phyloP scores from a whole-genome alignment of 1,139 yeast species.

The Pichia norvegensis region DNA sequence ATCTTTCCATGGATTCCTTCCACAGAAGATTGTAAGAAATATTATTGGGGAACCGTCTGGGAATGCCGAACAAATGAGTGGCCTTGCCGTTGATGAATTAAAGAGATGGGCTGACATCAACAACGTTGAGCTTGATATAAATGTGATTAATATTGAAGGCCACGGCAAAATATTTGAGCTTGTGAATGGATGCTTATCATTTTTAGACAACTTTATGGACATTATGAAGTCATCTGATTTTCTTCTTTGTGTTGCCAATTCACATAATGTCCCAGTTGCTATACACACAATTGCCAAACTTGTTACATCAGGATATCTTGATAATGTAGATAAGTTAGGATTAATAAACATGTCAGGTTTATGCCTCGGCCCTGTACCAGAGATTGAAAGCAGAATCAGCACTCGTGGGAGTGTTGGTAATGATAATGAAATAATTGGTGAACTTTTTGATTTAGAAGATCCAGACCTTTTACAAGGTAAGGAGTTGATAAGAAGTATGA shows the following conservation, averaged over 20 bases:
- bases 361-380: conserved; percentile 38
- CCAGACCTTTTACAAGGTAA: conserved; percentile 31
- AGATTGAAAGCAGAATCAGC: conserved; percentile 39
- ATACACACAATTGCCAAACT: conserved; percentile 36
- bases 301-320: conserved; percentile 21
- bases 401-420: conserved; percentile 33
- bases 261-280: conserved; percentile 41
- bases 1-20: conserved; percentile 47
- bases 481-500: conserved; percentile 31
- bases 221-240: conserved; percentile 35
- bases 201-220: conserved; percentile 40
- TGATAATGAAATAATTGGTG: conserved; percentile 44
- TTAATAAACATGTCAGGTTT: conserved; percentile 41
- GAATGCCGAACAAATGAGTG: conserved; percentile 32
- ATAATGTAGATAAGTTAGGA: conserved; percentile 30
- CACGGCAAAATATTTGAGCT: conserved; percentile 41
- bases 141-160: conserved; percentile 46
- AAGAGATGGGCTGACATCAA: conserved; percentile 34
- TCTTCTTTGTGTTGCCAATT: conserved; percentile 38
- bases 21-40: conserved; percentile 42
- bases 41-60: conserved; percentile 44
- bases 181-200: conserved; percentile 30
- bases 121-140: conserved; percentile 29
- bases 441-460: conserved; percentile 41
- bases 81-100: conserved; percentile 34